Evolutionary conservation across 768 basidiomycete genomes (phyloP).

Genomic region (Auricularia sp.): DNA sequence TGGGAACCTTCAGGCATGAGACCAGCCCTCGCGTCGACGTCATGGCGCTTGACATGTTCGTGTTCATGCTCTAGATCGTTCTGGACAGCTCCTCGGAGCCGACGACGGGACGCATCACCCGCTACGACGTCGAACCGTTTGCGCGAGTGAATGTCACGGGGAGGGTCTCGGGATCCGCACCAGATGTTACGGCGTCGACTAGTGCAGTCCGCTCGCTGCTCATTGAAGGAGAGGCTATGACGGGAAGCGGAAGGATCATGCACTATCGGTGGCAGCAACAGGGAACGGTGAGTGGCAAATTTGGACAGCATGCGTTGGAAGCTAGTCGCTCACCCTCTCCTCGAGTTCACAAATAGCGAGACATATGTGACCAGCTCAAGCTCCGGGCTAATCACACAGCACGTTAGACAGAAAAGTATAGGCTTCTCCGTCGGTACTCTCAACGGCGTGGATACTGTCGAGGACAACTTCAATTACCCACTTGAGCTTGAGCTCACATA

Average conservation of each 20-base stretch:
- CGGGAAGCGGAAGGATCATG: constrained; percentile 3
- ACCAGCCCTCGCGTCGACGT: neutral
- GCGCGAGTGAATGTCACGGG: neutral
- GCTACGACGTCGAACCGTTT: constrained; percentile 3
- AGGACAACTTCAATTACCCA: too few relatives aligned
- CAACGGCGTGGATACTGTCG: too few relatives aligned
- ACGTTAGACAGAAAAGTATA: too few relatives aligned
- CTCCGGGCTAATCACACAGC: too few relatives aligned
- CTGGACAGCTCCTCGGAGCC: constrained; percentile 1
- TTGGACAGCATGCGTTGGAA: too few relatives aligned
- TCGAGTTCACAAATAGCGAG: too few relatives aligned
- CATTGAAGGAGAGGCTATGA: constrained; percentile 1
- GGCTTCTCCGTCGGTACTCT: too few relatives aligned
- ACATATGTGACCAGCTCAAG: too few relatives aligned
- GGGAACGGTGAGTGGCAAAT: neutral
- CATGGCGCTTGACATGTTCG: neutral
- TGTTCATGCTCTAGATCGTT: neutral
- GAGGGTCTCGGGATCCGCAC: constrained; percentile 1
- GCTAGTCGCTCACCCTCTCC: too few relatives aligned
- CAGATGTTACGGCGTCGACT: constrained; percentile 5
- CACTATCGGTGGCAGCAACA: neutral
- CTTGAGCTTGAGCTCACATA: too few relatives aligned
- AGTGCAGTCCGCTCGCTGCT: constrained; percentile 1
- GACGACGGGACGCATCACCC: constrained; percentile 5
- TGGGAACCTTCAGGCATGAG: constrained; percentile 6